phyloP scores from a whole-genome alignment of 306 rosid genomes.

The Corylus heterophylla region DNA sequence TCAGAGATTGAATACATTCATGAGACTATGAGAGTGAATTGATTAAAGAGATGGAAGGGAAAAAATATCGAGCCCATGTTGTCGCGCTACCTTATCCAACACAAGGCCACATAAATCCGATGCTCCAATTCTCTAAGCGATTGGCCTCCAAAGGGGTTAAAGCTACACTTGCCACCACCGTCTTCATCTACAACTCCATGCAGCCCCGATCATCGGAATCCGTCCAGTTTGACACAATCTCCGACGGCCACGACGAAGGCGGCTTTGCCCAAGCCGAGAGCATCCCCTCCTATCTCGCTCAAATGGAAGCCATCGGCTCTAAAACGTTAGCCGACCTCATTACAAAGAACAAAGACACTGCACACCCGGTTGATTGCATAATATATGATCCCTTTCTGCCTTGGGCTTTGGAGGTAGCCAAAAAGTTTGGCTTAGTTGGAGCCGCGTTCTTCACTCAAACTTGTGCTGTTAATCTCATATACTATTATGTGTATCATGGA shows the following conservation, averaged over 20 bases:
- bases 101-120: conserved; percentile 68
- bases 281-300: conserved; percentile 39
- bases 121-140: conserved; percentile 48
- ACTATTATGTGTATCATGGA: conserved; percentile 42
- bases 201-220: conserved; percentile 25
- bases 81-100: conserved; percentile 55
- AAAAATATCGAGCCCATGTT: conserved; percentile 21
- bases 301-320: conserved; percentile 43
- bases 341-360: conserved; percentile 24
- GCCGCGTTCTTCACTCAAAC: conserved; percentile 62
- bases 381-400: conserved; percentile 51
- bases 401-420: conserved; percentile 61
- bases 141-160: conserved; percentile 41
- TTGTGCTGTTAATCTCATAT: conserved; percentile 47
- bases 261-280: conserved; percentile 44
- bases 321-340: conserved; percentile 47
- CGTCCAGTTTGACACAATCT: conserved; percentile 54
- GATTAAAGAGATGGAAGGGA: conserved; percentile 10
- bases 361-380: conserved; percentile 40
- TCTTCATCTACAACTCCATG: conserved; percentile 49
- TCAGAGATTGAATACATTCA: not conserved
- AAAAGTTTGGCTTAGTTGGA: conserved; percentile 40
- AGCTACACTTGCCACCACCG: conserved; percentile 50
- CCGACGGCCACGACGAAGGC: conserved; percentile 65
- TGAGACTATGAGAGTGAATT: not conserved